Evolutionary conservation across 768 basidiomycete species (phyloP).

Genomic region (Lactarius hengduanensis): DNA sequence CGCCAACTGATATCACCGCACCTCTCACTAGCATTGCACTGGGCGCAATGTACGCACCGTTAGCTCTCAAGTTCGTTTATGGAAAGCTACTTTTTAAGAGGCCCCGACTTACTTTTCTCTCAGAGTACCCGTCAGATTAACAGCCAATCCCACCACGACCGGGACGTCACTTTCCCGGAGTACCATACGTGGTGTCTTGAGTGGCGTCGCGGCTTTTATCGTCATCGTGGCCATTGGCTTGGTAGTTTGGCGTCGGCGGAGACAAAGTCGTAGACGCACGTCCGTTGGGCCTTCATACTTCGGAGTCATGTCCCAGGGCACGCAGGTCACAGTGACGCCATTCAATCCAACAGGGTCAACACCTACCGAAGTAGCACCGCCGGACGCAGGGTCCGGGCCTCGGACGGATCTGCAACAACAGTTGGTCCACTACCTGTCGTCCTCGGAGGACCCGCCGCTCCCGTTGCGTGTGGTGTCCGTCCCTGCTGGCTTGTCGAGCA

Average conservation of each 20-base stretch:
- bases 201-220: constrained; percentile 13
- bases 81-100: background rate
- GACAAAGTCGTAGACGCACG: background rate
- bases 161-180: constrained; percentile 7
- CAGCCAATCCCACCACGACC: background rate
- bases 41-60: constrained; percentile 30
- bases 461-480: background rate
- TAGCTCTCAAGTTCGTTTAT: constrained; percentile 28
- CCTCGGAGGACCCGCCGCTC: background rate
- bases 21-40: constrained; percentile 22
- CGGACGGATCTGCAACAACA: background rate
- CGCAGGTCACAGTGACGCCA: background rate
- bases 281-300: background rate
- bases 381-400: background rate
- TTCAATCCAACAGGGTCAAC: background rate
- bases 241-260: constrained; percentile 13
- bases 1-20: background rate
- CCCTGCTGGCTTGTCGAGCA: constrained; percentile 11
- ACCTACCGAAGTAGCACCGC: background rate
- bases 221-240: background rate
- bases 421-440: background rate
- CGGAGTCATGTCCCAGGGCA: background rate
- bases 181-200: constrained; percentile 3
- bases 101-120: background rate
- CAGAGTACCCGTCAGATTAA: constrained; percentile 8